phyloP scores from a whole-genome alignment of 2,329 filamentous ascomycete genomes.

The Cadophora sp. region DNA sequence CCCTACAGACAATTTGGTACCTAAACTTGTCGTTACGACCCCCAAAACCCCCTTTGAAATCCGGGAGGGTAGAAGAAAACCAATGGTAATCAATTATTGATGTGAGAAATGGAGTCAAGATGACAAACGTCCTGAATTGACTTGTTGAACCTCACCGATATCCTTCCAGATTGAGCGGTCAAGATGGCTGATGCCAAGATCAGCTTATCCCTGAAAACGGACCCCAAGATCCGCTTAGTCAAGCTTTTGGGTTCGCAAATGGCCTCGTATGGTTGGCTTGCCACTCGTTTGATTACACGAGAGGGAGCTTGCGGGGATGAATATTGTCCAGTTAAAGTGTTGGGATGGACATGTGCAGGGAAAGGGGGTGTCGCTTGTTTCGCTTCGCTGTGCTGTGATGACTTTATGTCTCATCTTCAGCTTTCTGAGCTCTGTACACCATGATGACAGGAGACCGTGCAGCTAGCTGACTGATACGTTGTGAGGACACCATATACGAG shows the following conservation, averaged over 20 bases:
- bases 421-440: background rate
- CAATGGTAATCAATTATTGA: background rate
- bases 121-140: background rate
- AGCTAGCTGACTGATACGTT: background rate
- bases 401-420: background rate
- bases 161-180: slow-evolving; percentile 9
- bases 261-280: slow-evolving; percentile 1
- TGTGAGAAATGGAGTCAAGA: background rate
- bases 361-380: background rate
- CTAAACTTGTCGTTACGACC: background rate
- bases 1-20: background rate
- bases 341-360: background rate
- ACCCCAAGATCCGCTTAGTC: slow-evolving; percentile 14
- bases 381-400: background rate
- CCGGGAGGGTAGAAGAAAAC: background rate
- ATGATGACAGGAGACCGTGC: background rate
- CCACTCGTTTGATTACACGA: slow-evolving; percentile 11
- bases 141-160: slow-evolving; percentile 4
- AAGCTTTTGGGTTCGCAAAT: background rate
- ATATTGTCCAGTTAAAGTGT: slow-evolving; percentile 7
- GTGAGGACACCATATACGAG: background rate
- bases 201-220: background rate
- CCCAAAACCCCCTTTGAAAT: background rate
- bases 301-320: background rate
- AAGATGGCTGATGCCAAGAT: slow-evolving; percentile 15